A percentile compares a stretch with the other conserved stretches of the same genome.
These are phyloP conservation scores for Colletotrichum paranaense DNA, from an alignment of 2,329 filamentous ascomycete genomes.

Conservation along the genomic window DNA sequence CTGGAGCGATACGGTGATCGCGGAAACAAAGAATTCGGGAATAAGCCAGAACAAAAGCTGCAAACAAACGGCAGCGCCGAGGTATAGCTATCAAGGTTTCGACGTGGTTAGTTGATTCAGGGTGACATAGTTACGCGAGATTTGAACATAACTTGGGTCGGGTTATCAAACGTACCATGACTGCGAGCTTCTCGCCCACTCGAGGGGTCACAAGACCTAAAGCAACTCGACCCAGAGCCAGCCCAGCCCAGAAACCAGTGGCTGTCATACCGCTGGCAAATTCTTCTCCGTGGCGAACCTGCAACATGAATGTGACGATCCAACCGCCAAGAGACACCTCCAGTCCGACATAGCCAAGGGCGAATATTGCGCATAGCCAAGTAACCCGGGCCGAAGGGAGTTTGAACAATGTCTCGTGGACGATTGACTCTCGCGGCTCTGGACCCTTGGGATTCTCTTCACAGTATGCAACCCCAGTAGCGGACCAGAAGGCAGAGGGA, in stretches of 20 bases:
- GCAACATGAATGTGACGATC: conserved; percentile 88
- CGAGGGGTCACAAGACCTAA: conserved; percentile 81
- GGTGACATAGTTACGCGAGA: neutral
- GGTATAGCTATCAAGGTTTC: conserved; percentile 61
- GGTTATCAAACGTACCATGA: neutral
- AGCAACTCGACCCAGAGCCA: conserved; percentile 78
- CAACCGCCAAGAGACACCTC: conserved; percentile 82
- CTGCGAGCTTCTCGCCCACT: conserved; percentile 46
- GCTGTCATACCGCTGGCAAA: conserved; percentile 81
- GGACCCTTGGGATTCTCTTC: conserved; percentile 37
- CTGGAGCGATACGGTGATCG: conserved; percentile 75
- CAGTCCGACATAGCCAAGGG: conserved; percentile 81
- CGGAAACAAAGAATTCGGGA: conserved; percentile 79
- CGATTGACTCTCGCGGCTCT: conserved; percentile 6
- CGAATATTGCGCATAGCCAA: conserved; percentile 78
- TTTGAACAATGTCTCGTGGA: conserved; percentile 3
- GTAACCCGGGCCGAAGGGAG: conserved; percentile 48
- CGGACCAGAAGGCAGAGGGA: conserved; percentile 70
- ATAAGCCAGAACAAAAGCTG: conserved; percentile 85
- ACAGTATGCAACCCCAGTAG: conserved; percentile 68
- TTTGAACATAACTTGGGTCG: neutral
- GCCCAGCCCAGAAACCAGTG: conserved; percentile 86
- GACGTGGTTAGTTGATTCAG: neutral
- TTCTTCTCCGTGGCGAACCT: conserved; percentile 72
- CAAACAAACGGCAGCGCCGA: conserved; percentile 70